These are phyloP conservation scores for Phytophthora constricta DNA, from an alignment of 352 stramenopile genomes.

Conservation along the genomic window DNA sequence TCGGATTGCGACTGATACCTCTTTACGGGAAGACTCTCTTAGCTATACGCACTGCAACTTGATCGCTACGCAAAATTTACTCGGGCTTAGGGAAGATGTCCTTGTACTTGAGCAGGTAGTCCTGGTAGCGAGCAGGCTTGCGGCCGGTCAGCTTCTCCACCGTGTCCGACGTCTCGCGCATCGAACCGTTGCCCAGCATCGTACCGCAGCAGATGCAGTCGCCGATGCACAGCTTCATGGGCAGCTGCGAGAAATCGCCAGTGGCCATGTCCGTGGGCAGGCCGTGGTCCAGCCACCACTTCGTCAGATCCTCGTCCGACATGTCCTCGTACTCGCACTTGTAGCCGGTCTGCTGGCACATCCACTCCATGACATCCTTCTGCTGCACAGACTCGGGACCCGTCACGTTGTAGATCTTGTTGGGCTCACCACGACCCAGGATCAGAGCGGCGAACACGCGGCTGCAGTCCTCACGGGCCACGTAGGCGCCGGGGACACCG, in stretches of 20 bases:
- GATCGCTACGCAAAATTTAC: constrained; percentile 2
- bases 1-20: no score
- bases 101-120: constrained; percentile 36
- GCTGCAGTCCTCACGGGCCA: constrained; percentile 33
- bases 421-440: constrained; percentile 32
- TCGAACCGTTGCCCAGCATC: constrained; percentile 32
- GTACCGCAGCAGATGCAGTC: constrained; percentile 37
- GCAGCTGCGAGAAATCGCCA: constrained; percentile 33
- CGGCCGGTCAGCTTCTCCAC: constrained; percentile 40
- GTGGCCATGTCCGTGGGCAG: constrained; percentile 31
- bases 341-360: constrained; percentile 36
- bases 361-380: constrained; percentile 34
- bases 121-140: constrained; percentile 25
- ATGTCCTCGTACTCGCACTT: constrained; percentile 38
- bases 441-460: constrained; percentile 30
- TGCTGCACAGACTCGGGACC: constrained; percentile 26
- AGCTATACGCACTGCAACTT: no score
- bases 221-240: constrained; percentile 42
- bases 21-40: no score
- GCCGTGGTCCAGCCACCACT: constrained; percentile 34
- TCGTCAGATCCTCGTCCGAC: constrained; percentile 36
- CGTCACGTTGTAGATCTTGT: constrained; percentile 36
- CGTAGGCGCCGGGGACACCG: constrained; percentile 31
- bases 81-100: constrained; percentile 32
- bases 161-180: constrained; percentile 27